phyloP scores from a whole-genome alignment of 2,329 filamentous ascomycete species.

The Nothophaeocryptopus gaeumannii region DNA sequence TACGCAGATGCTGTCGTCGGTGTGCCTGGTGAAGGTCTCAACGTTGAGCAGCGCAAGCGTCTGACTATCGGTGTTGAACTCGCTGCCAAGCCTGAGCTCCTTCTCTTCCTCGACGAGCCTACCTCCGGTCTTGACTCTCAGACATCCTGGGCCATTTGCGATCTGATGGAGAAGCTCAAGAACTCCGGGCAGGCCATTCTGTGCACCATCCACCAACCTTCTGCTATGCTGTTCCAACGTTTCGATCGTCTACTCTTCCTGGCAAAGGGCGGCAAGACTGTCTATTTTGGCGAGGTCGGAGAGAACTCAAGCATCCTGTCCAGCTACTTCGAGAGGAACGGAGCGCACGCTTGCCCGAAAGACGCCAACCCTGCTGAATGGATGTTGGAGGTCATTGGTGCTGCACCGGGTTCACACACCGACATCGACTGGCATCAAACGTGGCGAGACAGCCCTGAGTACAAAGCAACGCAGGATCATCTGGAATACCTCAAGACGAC shows the following conservation, averaged over 20 bases:
- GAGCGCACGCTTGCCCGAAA: constrained; percentile 61
- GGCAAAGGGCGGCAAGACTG: constrained; percentile 69
- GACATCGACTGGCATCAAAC: constrained; percentile 51
- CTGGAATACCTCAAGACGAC: constrained; percentile 46
- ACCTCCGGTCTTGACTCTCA: constrained; percentile 92
- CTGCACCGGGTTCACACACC: constrained; percentile 49
- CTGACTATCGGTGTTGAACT: constrained; percentile 96
- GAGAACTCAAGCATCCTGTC: constrained; percentile 66
- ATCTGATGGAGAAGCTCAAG: constrained; percentile 83
- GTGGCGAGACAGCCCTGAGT: constrained; percentile 51
- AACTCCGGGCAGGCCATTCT: constrained; percentile 87
- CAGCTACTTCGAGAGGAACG: constrained; percentile 72
- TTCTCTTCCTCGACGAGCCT: constrained; percentile 92
- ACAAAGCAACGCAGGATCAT: constrained; percentile 44
- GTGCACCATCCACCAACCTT: constrained; percentile 98
- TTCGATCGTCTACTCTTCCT: constrained; percentile 81
- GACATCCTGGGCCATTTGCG: constrained; percentile 88
- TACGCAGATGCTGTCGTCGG: constrained; percentile 90
- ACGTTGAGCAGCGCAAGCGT: constrained; percentile 66
- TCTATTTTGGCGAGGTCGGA: constrained; percentile 80
- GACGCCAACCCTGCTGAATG: constrained; percentile 79
- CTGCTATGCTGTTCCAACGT: constrained; percentile 87
- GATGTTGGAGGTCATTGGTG: constrained; percentile 63
- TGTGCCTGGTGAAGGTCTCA: constrained; percentile 81
- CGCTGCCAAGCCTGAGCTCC: constrained; percentile 81